Evolutionary conservation across 2,329 filamentous ascomycete genomes (phyloP), one percentile per base, ranked within the genome.

Genomic region (Xylariaceae sp.): DNA sequence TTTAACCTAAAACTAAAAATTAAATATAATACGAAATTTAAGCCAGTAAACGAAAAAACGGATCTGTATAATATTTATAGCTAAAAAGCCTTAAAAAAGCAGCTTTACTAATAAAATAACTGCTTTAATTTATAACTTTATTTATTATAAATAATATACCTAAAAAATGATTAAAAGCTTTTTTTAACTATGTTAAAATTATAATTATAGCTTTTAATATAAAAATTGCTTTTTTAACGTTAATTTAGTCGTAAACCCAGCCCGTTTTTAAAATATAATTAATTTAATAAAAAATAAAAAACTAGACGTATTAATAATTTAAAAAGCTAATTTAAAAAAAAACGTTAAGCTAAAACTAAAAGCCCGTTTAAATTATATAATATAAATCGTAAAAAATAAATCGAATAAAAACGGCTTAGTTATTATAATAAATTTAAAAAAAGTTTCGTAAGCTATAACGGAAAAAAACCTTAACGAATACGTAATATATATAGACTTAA

Each of bases 251-350:
- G 18, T 42, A 10, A 10, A 42, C 17, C 17, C 17, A 42, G 14
- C 40, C 18, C 16, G 16, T 42, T 42, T 42, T 17, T 19, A 19
- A 10, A 10, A 42, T 42, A 42, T 42, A 42, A 10, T 42, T 42
- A 42, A 42, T 10, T 42, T 42, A 42, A 42, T 42, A 42, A 42
- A 42, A 42, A 42, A 42, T 42, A 42, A 42, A 16, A 42, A 10
- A 10, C 17, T 42, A 42, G 17, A 42, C 17, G 17, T 42, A n/a
- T 19, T 42, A 16, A 42, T 42, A 42, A 42, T 42, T 42, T 42
- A 42, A 42, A 42, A 42, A 42, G 18, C 18, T 42, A 42, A 42
- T 19, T 42, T 42, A 10, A 42, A 42, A 10, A 42, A 42, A 42
- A 11, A n/a, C 17, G 9, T 16, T 42, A 42, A 42, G 17, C 9